Evolutionary conservation across 2,329 filamentous ascomycete genomes (phyloP).

Genomic region (Saccharata proteae): DNA sequence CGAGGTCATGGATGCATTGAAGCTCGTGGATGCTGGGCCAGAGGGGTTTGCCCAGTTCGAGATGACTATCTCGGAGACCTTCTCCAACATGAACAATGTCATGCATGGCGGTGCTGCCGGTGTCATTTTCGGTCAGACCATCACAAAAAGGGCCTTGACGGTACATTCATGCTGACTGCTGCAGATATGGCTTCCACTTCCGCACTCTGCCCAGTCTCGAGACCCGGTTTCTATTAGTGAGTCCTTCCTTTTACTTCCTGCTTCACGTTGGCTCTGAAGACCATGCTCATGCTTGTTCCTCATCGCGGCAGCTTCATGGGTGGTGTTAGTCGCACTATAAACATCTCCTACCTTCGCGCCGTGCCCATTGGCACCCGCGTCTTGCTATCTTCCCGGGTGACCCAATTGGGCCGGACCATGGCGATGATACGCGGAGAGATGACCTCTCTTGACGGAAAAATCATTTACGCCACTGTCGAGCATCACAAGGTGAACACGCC

Average conservation of each 20-base stretch:
- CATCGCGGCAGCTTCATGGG: constrained; percentile 33
- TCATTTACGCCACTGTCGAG: constrained; percentile 37
- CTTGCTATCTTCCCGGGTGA: constrained; percentile 30
- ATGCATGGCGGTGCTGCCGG: constrained; percentile 29
- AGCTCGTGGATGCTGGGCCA: constrained; percentile 23
- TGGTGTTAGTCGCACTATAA: constrained; percentile 38
- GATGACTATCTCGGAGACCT: constrained; percentile 21
- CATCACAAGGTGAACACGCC: constrained; percentile 41
- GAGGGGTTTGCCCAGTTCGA: constrained; percentile 24
- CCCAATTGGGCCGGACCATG: constrained; percentile 38
- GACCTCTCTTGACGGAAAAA: constrained; percentile 36
- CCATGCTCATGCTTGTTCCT: not conserved
- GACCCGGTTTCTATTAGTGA: constrained; percentile 38
- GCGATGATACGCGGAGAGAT: constrained; percentile 39
- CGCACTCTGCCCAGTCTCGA: constrained; percentile 36
- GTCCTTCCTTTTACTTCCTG: constrained; percentile 9
- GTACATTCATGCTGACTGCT: not conserved
- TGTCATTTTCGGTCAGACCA: constrained; percentile 24
- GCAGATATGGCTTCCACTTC: constrained; percentile 33
- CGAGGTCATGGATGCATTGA: constrained; percentile 24
- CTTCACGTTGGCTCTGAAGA: constrained; percentile 3
- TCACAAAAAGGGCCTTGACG: not conserved
- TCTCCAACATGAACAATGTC: constrained; percentile 29
- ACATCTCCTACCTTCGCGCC: constrained; percentile 40
- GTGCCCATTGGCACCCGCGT: constrained; percentile 36